A percentile compares a stretch with the other conserved stretches of the same genome.
These are phyloP conservation scores for Ettlia oleoabundans DNA, from an alignment of 139 green algal species.

Conservation along the genomic window DNA sequence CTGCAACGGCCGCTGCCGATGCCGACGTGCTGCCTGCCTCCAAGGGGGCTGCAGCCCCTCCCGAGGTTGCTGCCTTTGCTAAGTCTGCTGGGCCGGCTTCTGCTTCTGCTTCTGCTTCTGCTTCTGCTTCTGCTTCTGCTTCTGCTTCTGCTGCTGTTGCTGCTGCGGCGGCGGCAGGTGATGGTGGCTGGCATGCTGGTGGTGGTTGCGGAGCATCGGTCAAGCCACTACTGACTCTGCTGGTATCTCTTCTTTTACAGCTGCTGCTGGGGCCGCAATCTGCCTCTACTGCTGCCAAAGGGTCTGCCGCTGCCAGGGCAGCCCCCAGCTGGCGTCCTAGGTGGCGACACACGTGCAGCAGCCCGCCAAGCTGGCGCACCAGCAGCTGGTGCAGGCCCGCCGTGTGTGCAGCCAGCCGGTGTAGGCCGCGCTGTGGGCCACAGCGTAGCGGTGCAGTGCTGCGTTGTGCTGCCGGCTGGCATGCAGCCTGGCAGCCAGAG, in stretches of 20 bases:
- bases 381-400: slow-evolving; percentile 13
- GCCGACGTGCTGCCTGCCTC: no score
- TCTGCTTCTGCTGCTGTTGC: no score
- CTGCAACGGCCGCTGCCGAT: neutral
- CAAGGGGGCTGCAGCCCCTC: no score
- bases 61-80: no score
- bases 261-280: no score
- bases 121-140: no score
- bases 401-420: slow-evolving; percentile 14
- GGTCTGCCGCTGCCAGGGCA: neutral
- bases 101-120: neutral
- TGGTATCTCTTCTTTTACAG: neutral
- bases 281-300: neutral
- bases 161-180: no score
- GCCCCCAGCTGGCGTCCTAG: neutral
- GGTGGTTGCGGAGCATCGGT: no score
- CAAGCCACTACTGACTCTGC: neutral
- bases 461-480: neutral
- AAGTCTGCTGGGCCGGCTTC: neutral
- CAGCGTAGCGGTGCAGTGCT: slow-evolving; percentile 3
- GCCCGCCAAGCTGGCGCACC: neutral
- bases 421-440: slow-evolving; percentile 13
- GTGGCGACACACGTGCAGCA: slow-evolving; percentile 24
- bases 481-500: neutral
- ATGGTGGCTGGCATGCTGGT: no score